A percentile compares a stretch with the other conserved stretches of the same genome.
phyloP scores from a whole-genome alignment of 1,284 basidiomycete genomes.

The Sporisorium sorghi region DNA sequence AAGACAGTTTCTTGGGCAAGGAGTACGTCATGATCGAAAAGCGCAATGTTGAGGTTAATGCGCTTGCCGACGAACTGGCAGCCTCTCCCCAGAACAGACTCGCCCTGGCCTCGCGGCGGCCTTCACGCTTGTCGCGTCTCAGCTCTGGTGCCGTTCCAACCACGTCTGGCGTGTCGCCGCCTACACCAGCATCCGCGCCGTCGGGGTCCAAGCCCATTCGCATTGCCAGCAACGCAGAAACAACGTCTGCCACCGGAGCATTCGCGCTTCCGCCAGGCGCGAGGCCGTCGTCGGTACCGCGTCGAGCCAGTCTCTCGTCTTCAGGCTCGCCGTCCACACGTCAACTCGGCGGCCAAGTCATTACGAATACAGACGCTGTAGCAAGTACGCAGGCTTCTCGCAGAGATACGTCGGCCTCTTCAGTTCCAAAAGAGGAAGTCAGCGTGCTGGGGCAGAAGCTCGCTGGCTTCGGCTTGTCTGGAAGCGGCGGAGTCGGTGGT shows the following conservation, averaged over 20 bases:
- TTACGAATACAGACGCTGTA: constrained; percentile 35
- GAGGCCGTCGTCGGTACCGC: constrained; percentile 44
- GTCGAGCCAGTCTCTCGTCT: constrained; percentile 50
- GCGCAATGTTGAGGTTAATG: constrained; percentile 74
- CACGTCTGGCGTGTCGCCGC: constrained; percentile 25
- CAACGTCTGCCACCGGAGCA: constrained; percentile 35
- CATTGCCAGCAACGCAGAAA: constrained; percentile 19
- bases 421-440: constrained; percentile 35
- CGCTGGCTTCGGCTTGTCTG: constrained; percentile 26
- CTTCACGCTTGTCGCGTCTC: constrained; percentile 51
- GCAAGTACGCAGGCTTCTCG: constrained; percentile 31
- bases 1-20: constrained; percentile 66
- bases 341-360: constrained; percentile 28
- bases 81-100: constrained; percentile 41
- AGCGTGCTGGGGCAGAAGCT: constrained; percentile 45
- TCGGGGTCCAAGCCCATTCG: constrained; percentile 24
- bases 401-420: constrained; percentile 20
- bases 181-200: constrained; percentile 14
- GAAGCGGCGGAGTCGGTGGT: constrained; percentile 11
- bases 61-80: constrained; percentile 72
- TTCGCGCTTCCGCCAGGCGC: constrained; percentile 58
- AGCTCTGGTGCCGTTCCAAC: constrained; percentile 25
- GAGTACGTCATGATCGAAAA: constrained; percentile 76
- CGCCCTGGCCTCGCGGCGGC: constrained; percentile 36
- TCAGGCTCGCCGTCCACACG: constrained; percentile 50